These are phyloP conservation scores for Zygosaccharomyces siamensis DNA, from an alignment of 805 yeast genomes.

Conservation along the genomic window DNA sequence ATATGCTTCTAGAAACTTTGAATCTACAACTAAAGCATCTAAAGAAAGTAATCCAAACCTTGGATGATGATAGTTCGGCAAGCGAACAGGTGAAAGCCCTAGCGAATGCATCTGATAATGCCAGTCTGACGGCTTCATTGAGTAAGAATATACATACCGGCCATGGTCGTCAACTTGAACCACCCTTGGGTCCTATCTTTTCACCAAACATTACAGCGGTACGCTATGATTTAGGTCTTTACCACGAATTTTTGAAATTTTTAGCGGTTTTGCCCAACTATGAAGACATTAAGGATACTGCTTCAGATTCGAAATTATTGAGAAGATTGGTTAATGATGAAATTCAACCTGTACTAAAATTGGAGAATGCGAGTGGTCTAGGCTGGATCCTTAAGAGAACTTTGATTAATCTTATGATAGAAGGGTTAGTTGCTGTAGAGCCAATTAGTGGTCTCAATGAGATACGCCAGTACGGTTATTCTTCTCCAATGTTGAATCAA, in stretches of 20 bases:
- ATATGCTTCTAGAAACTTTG: constrained; percentile 57
- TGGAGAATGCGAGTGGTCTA: constrained; percentile 60
- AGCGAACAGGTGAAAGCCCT: constrained; percentile 12
- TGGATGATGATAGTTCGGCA: constrained; percentile 35
- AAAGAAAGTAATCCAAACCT: constrained; percentile 52
- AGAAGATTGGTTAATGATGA: constrained; percentile 69
- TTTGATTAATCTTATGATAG: constrained; percentile 63
- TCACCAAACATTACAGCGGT: constrained; percentile 40
- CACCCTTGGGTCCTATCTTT: constrained; percentile 27
- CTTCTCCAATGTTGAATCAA: constrained; percentile 10
- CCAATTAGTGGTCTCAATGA: constrained; percentile 85
- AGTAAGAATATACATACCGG: constrained; percentile 14
- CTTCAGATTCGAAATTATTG: constrained; percentile 49
- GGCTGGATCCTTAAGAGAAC: constrained; percentile 58
- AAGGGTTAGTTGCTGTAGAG: constrained; percentile 76
- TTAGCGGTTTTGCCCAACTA: constrained; percentile 34
- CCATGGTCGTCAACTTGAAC: constrained; percentile 12
- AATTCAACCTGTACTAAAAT: constrained; percentile 63
- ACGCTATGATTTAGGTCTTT: constrained; percentile 40
- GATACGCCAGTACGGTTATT: constrained; percentile 45
- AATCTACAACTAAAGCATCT: constrained; percentile 64
- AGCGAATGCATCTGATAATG: constrained; percentile 16
- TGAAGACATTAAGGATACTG: constrained; percentile 38
- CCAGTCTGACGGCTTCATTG: constrained; percentile 18
- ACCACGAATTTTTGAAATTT: constrained; percentile 38